Conservation (phyloP, 176 grass and related monocot genomes). For the Chloris gayana region DNA sequence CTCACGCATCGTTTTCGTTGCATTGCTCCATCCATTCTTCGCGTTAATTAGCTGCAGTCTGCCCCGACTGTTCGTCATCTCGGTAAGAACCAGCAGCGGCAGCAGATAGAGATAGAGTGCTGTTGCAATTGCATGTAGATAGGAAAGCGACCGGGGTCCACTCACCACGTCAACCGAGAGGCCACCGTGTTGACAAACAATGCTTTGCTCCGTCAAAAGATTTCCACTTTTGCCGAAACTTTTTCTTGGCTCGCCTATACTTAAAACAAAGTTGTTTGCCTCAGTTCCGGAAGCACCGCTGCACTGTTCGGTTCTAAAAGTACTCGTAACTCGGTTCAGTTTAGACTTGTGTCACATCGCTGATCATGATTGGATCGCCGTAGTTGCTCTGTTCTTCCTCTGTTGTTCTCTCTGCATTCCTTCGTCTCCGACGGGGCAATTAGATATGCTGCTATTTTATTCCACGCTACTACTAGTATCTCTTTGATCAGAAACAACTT, state of each 20-base stretch:
- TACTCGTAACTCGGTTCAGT: no score
- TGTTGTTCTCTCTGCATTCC: background rate
- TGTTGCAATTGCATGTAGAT: conserved; percentile 27
- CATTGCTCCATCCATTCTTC: background rate
- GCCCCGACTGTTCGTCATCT: background rate
- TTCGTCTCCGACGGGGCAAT: no score
- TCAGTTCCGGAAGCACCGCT: background rate
- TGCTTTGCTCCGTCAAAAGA: conserved; percentile 26
- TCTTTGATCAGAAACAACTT: background rate
- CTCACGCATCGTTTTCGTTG: background rate
- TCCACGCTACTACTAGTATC: background rate
- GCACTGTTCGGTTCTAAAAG: background rate
- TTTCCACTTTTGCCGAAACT: background rate
- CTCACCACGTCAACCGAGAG: conserved; percentile 10
- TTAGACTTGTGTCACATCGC: background rate
- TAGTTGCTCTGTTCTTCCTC: background rate
- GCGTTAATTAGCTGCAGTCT: background rate
- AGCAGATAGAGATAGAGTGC: background rate
- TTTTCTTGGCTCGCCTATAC: background rate
- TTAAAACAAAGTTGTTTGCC: background rate
- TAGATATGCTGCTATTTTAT: background rate
- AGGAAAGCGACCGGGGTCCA: conserved; percentile 26
- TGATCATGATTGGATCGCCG: background rate
- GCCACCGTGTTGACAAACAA: conserved; percentile 34
- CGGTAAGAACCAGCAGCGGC: background rate